A percentile compares a stretch with the other conserved stretches of the same genome.
phyloP scores from a whole-genome alignment of 768 basidiomycete genomes.

The Paxillus involutus region DNA sequence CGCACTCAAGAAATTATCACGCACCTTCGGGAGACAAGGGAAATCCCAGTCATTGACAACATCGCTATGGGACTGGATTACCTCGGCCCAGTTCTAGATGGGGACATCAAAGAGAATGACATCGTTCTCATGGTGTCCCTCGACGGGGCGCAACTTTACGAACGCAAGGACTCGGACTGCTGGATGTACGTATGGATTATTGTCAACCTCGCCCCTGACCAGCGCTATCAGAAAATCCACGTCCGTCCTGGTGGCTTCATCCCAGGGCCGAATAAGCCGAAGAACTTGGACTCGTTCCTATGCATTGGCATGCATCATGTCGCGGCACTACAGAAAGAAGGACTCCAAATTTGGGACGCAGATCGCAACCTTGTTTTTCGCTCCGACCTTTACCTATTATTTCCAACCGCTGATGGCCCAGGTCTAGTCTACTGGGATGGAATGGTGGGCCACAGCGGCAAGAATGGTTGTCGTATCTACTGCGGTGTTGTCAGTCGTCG shows the following conservation, averaged over 20 bases:
- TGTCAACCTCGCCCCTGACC: slow-evolving; percentile 26
- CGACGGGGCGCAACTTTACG: slow-evolving; percentile 38
- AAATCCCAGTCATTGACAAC: slow-evolving; percentile 7
- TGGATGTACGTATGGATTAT: slow-evolving; percentile 39
- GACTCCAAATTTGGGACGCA: too few species aligned
- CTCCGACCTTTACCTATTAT: too few species aligned
- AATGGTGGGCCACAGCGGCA: too few species aligned
- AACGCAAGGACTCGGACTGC: slow-evolving; percentile 30
- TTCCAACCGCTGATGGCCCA: too few species aligned
- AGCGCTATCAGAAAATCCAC: slow-evolving; percentile 9
- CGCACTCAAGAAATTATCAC: slow-evolving; percentile 5
- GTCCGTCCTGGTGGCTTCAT: slow-evolving; percentile 12
- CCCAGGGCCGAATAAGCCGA: slow-evolving; percentile 32
- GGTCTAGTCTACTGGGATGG: too few species aligned
- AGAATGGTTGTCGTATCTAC: too few species aligned
- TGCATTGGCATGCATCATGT: too few species aligned
- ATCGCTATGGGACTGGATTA: slow-evolving; percentile 8
- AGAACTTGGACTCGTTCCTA: too few species aligned
- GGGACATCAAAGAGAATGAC: slow-evolving; percentile 16
- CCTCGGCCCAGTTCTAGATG: slow-evolving; percentile 2
- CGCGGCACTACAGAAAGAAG: too few species aligned
- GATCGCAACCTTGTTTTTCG: too few species aligned
- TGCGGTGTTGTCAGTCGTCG: too few species aligned
- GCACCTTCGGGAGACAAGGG: slow-evolving; percentile 4
- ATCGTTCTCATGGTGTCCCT: slow-evolving; percentile 35